These are phyloP conservation scores for Mycena amicta DNA, from an alignment of 768 basidiomycete genomes.

Conservation along the genomic window DNA sequence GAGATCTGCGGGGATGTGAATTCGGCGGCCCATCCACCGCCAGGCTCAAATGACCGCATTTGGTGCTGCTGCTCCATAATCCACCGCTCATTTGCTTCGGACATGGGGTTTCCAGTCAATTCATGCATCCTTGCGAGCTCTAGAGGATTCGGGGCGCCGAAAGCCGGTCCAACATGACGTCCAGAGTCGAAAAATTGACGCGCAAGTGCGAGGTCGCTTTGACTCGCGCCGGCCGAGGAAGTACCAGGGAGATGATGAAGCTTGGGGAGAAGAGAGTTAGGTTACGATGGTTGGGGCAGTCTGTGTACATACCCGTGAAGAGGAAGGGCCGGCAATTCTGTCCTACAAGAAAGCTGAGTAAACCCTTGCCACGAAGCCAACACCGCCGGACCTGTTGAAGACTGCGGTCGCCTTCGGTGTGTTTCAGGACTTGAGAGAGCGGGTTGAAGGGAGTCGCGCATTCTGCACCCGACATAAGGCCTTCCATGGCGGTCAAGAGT, in stretches of 20 bases:
- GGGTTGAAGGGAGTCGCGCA: constrained; percentile 89
- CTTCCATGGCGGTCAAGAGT: constrained; percentile 44
- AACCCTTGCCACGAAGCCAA: not conserved
- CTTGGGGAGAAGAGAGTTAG: constrained; percentile 37
- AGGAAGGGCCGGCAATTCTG: constrained; percentile 71
- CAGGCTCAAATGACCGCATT: constrained; percentile 38
- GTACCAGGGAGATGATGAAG: constrained; percentile 75
- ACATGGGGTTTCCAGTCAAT: constrained; percentile 25
- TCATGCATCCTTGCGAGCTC: constrained; percentile 27
- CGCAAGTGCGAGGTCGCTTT: constrained; percentile 73
- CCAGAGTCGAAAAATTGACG: constrained; percentile 74
- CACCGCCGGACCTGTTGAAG: constrained; percentile 71
- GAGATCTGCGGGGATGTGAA: constrained; percentile 45
- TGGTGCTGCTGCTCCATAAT: constrained; percentile 49
- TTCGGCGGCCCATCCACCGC: constrained; percentile 58
- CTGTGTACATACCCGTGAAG: constrained; percentile 66
- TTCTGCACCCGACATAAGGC: constrained; percentile 86
- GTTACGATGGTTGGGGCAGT: not conserved
- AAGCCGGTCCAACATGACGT: constrained; percentile 31
- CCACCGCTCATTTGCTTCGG: constrained; percentile 57
- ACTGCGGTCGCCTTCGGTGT: constrained; percentile 86
- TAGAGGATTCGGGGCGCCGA: constrained; percentile 24
- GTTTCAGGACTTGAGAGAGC: constrained; percentile 85
- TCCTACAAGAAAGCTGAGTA: constrained; percentile 49
- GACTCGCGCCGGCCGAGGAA: constrained; percentile 48